These are phyloP conservation scores for Asterionellopsis glacialis DNA, from an alignment of 108 stramenopile species.

Conservation along the genomic window DNA sequence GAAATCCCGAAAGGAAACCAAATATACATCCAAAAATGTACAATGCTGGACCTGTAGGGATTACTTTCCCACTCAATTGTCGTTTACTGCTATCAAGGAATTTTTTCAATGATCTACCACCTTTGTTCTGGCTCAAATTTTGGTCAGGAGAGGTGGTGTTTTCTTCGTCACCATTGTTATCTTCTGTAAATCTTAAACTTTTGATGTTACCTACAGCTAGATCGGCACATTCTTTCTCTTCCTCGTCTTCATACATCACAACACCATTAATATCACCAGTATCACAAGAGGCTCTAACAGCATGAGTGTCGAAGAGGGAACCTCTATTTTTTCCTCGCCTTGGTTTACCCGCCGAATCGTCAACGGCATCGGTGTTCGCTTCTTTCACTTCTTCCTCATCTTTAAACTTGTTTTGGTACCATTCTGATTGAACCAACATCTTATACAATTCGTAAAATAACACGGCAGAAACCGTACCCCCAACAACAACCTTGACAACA, in stretches of 20 bases:
- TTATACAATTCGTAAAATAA: background rate
- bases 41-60: background rate
- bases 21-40: background rate
- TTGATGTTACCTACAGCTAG: background rate
- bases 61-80: too few relatives aligned
- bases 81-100: too few relatives aligned
- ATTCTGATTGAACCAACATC: background rate
- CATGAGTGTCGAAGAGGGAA: background rate
- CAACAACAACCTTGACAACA: background rate
- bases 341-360: background rate
- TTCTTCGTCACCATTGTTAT: too few relatives aligned
- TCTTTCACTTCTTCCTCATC: background rate
- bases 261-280: too few relatives aligned
- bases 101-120: too few relatives aligned
- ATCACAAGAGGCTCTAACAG: background rate
- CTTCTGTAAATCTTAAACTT: background rate
- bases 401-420: background rate
- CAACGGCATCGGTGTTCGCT: background rate
- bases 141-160: too few relatives aligned
- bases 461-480: background rate
- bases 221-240: background rate
- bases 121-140: too few relatives aligned
- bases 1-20: slow-evolving; percentile 16
- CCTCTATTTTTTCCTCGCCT: background rate
- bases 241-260: background rate